Percentiles rank a stretch among this genome's conserved stretches.
These are phyloP conservation scores for Carex myosuroides DNA, from an alignment of 176 grass and related monocot genomes.

Conservation along the genomic window DNA sequence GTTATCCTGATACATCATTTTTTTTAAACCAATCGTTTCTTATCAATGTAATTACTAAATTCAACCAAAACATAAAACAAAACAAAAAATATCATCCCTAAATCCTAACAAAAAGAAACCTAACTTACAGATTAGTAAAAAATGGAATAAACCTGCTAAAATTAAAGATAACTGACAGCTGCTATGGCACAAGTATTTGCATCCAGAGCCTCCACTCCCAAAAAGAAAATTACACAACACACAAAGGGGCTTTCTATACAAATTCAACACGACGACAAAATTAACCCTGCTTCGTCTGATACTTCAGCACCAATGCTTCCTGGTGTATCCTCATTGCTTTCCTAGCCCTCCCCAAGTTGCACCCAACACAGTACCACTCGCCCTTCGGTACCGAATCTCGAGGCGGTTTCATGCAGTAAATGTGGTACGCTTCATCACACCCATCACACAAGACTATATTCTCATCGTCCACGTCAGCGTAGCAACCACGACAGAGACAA, in stretches of 20 bases:
- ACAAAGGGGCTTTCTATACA: conserved; percentile 4
- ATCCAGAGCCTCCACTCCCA: conserved; percentile 7
- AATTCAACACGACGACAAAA: background rate
- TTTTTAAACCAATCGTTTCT: background rate
- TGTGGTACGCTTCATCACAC: conserved; percentile 83
- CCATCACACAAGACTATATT: conserved; percentile 70
- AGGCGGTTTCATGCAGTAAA: conserved; percentile 70
- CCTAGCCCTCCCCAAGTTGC: conserved; percentile 41
- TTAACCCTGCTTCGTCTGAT: conserved; percentile 2
- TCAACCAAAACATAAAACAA: background rate
- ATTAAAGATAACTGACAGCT: background rate
- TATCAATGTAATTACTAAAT: background rate
- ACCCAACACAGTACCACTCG: conserved; percentile 58
- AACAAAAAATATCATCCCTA: conserved; percentile 11
- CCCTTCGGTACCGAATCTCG: conserved; percentile 53
- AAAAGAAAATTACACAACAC: conserved; percentile 7
- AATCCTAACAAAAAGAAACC: background rate
- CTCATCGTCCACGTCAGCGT: conserved; percentile 63
- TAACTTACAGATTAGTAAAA: background rate
- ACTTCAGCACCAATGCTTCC: conserved; percentile 32
- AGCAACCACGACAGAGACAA: conserved; percentile 76
- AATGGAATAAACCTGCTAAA: background rate
- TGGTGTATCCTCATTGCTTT: conserved; percentile 61
- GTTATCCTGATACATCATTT: background rate
- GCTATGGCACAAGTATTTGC: conserved; percentile 12